Base-by-base conservation (phyloP, 805 yeast species). In the Metschnikowia borealis region DNA sequence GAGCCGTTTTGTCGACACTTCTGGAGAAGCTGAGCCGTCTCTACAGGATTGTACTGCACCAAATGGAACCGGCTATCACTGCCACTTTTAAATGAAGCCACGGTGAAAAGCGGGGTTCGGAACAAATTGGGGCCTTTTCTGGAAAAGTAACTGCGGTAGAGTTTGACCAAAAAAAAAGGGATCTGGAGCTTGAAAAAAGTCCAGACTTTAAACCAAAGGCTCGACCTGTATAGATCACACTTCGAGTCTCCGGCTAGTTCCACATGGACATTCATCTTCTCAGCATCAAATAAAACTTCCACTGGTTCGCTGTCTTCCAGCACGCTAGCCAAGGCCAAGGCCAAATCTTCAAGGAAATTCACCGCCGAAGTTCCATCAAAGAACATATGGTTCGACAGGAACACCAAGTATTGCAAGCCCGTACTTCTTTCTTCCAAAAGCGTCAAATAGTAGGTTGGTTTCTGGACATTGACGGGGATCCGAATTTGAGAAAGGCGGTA, bases 291-390 rank as follows among this genome's bases (percentile, higher is more conserved):
- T 7, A 55, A 41, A 5, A 41, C 10, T 5, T 49, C 49, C 1
- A 26, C 42, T 6, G 41, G 26, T 33, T 42, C 43, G 2, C 36
- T 11, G 1, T 15, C 18, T 13, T 31, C 33, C 4, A n/a, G n/a
- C 1, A 34, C 44, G 4, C 17, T 44, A 1, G 46, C 48, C 7
- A 44, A 5, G 3, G 34, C 48, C 17, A 34, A 31, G 13, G 48
- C 47, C 36, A 57, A 40, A 39, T 57, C 60, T 18, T 42, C 48
- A 23, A 51, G 32, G 23, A 55, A 51, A 35, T 49, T 37, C 20
- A 47, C 51, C 1, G 44, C 57, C 13, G 57, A 48, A 2, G 44
- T 44, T 13, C 60, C 60, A 35, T 57, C 60, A 34, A 57, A 50
- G 6, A 52, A 31, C 21, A 50, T 36, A 29, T 57, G 60, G 32